A percentile compares a stretch with the other conserved stretches of the same genome.
Evolutionary conservation across 139 green algal genomes (phyloP).

Genomic region (Chlorella sp.): DNA sequence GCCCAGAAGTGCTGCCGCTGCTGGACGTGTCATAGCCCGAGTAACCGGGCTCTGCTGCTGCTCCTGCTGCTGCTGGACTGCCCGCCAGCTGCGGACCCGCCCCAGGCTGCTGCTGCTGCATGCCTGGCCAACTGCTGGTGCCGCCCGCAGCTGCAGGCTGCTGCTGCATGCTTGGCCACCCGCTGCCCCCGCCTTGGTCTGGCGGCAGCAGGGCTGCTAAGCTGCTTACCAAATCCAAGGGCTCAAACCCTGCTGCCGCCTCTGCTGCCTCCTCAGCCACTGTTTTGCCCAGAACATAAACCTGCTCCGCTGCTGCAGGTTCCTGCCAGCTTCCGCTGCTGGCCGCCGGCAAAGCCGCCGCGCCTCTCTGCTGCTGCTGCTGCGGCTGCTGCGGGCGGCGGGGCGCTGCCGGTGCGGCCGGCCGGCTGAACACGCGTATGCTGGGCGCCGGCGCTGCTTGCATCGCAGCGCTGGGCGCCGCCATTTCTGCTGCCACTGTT

Average conservation of each 20-base stretch:
- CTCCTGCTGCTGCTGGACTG: neutral
- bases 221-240: constrained; percentile 19
- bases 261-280: constrained; percentile 22
- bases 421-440: neutral
- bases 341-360: neutral
- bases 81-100: neutral
- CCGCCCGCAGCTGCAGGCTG: neutral
- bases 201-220: constrained; percentile 7
- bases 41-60: neutral
- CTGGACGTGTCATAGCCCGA: constrained; percentile 6
- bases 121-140: neutral
- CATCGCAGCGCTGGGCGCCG: neutral
- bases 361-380: neutral
- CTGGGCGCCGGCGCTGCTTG: neutral
- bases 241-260: neutral
- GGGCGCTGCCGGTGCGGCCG: neutral
- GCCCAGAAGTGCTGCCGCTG: neutral
- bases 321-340: neutral
- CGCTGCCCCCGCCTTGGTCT: neutral
- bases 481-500: neutral
- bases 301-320: neutral
- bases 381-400: neutral
- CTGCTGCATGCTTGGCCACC: neutral
- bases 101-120: neutral
- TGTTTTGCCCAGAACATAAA: neutral